A percentile compares a stretch with the other conserved stretches of the same genome.
phyloP scores from a whole-genome alignment of 345 rosid species.

The Salix purpurea region DNA sequence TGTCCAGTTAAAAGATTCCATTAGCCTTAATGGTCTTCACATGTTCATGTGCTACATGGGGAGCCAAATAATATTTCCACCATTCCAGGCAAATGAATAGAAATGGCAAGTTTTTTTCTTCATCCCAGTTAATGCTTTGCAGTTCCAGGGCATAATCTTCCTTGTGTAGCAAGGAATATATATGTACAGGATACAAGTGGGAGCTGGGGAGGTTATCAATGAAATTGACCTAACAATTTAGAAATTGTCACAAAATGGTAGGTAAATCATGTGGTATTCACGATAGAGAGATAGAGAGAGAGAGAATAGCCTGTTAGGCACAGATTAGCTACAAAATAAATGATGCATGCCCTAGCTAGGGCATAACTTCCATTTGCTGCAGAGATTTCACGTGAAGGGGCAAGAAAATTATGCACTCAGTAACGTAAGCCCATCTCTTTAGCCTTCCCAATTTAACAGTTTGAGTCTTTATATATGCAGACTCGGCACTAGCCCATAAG shows the following conservation, averaged over 20 bases:
- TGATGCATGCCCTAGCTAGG: too few species aligned
- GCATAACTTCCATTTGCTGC: too few species aligned
- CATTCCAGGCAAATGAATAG: too few species aligned
- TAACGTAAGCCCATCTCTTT: background rate
- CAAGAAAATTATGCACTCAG: background rate
- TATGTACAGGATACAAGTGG: background rate
- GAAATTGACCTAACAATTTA: background rate
- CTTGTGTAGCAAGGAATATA: background rate
- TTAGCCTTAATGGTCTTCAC: background rate
- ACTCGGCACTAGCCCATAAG: background rate
- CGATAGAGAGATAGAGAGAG: background rate
- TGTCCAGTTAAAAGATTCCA: background rate
- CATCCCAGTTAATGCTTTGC: background rate
- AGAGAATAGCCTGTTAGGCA: too few species aligned
- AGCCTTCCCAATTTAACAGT: background rate
- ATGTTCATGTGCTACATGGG: too few species aligned
- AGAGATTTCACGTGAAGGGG: background rate
- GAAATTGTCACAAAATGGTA: background rate
- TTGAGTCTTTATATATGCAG: background rate
- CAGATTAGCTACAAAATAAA: too few species aligned
- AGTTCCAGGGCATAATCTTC: background rate
- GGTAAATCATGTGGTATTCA: background rate
- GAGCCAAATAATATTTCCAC: too few species aligned
- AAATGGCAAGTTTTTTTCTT: too few species aligned
- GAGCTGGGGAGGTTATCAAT: background rate